A percentile compares a stretch with the other conserved stretches of the same genome.
phyloP scores from a whole-genome alignment of 305 asterid species.

The Fraxinus angustifolia region DNA sequence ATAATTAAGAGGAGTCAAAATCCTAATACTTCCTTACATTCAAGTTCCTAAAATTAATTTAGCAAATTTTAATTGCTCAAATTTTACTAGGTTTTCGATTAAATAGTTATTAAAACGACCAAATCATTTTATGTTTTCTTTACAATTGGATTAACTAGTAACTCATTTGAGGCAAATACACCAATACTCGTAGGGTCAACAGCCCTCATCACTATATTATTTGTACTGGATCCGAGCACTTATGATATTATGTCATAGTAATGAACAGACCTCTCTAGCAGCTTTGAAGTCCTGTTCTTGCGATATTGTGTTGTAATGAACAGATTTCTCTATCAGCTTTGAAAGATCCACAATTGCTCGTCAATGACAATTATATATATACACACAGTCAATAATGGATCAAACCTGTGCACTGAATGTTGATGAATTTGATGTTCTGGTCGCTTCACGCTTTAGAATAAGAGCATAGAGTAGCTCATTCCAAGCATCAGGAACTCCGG shows the following conservation, averaged over 20 bases:
- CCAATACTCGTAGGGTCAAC: too few relatives aligned
- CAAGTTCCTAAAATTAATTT: background rate
- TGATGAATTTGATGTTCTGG: conserved; percentile 26
- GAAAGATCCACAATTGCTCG: background rate
- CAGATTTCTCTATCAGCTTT: background rate
- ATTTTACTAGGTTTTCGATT: background rate
- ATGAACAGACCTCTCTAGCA: background rate
- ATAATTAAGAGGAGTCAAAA: background rate
- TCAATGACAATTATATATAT: too few relatives aligned
- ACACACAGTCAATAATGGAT: background rate
- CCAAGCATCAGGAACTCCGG: conserved; percentile 94
- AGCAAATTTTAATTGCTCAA: background rate
- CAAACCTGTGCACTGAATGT: conserved; percentile 22
- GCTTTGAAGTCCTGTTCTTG: background rate
- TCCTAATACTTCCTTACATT: background rate
- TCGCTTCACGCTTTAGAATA: conserved; percentile 44
- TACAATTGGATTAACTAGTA: background rate
- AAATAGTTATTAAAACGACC: background rate
- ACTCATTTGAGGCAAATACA: background rate
- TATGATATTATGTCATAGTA: background rate
- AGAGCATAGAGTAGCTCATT: conserved; percentile 76
- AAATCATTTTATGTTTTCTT: background rate
- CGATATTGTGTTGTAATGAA: background rate
- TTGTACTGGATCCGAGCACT: background rate
- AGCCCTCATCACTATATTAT: background rate